Evolutionary conservation across 257 asterid species (phyloP), one percentile per base, ranked within the genome.

Genomic region (Salvia rosmarinus): DNA sequence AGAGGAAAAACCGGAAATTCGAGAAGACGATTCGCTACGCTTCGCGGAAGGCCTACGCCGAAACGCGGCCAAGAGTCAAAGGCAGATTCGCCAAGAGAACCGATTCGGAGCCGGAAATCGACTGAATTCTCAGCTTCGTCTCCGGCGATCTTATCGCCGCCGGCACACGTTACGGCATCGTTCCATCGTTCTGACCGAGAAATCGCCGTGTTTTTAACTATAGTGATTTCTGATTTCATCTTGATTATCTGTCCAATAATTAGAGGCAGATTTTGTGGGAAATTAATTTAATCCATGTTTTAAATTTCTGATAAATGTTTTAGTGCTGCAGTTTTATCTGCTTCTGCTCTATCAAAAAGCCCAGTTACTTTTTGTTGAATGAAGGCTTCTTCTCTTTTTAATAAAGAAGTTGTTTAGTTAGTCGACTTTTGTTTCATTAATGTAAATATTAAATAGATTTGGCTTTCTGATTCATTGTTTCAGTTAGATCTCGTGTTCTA

Each of bases 31-130:
- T 88, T 58, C 87, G 96, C 8, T 90, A 90, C 34, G 96, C 96
- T 21, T 88, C 96, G 1, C 78, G 96, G 57, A 90, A 90, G 69
- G 97, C 96, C 5, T 90, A 90, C 43, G 97, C 96, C 0, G 97
- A 88, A 71, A 81, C 80, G 12, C 83, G 97, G 80, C 97, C 97
- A 2, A 86, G 97, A 61, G 78, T 90, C 11, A 88, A 90, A 70
- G 97, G 97, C 23, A 83, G 96, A 19, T 90, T 90, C 51, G 94
- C 88, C 0, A 88, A 88, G 74, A 73, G 90, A 80, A 78, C 68
- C 14, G 86, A 81, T 20, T 50, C 64, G 0, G 87, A 83, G 3
- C 52, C 78, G 1, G 89, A 82, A 16, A 12, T 79, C 17, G 85
- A 78, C 21, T 73, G 73, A 34, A 46, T 76, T 11, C 79, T 77